phyloP scores from a whole-genome alignment of 2,329 filamentous ascomycete species.

The Raffaelea albimanens region DNA sequence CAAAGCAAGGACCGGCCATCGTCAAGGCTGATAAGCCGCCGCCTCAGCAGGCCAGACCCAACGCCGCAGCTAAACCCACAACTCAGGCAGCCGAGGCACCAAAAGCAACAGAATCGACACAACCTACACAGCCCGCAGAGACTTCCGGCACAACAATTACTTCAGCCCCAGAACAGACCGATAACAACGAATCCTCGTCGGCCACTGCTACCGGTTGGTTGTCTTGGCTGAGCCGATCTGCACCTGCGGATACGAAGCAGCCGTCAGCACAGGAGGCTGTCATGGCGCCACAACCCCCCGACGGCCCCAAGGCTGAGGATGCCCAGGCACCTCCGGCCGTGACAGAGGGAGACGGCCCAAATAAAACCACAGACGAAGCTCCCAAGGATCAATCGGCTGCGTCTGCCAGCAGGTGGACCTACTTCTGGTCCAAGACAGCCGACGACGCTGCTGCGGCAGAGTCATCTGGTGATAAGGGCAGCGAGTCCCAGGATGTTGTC shows the following conservation, averaged over 20 bases:
- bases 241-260: constrained; percentile 9
- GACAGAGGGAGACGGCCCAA: not conserved
- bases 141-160: not conserved
- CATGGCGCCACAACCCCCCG: constrained; percentile 4
- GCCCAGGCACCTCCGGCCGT: not conserved
- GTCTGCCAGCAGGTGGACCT: constrained; percentile 14
- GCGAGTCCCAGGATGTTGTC: constrained; percentile 30
- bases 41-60: too few relatives aligned
- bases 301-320: constrained; percentile 7
- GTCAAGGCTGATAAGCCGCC: too few relatives aligned
- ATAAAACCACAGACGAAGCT: too few relatives aligned
- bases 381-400: not conserved
- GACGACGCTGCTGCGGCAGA: not conserved
- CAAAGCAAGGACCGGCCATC: too few relatives aligned
- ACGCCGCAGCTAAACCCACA: not conserved
- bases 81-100: not conserved
- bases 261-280: constrained; percentile 12
- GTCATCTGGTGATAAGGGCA: not conserved
- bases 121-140: not conserved
- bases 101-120: not conserved
- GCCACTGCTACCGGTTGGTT: constrained; percentile 7
- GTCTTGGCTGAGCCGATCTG: constrained; percentile 9
- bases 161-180: not conserved
- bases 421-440: constrained; percentile 24
- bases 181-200: not conserved